phyloP scores from a whole-genome alignment of 1,284 basidiomycete genomes.

The Irpex sp. region DNA sequence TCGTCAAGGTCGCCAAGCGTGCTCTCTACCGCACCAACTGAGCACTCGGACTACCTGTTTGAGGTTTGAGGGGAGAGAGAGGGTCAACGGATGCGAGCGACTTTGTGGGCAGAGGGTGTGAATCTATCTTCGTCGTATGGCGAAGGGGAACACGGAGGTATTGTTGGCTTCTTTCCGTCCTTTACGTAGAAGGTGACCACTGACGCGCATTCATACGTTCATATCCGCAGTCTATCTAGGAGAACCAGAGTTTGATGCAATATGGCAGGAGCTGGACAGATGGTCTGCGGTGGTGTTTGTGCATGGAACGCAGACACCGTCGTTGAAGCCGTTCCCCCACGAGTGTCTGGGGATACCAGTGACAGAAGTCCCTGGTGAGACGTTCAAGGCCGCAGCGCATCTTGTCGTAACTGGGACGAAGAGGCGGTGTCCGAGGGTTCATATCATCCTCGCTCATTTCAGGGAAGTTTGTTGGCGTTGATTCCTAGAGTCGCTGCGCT shows the following conservation, averaged over 20 bases:
- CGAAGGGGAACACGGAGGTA: slow-evolving; percentile 26
- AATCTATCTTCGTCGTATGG: slow-evolving; percentile 64
- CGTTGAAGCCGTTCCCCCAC: slow-evolving; percentile 60
- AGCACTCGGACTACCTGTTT: not conserved
- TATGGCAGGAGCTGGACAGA: slow-evolving; percentile 64
- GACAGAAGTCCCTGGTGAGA: slow-evolving; percentile 74
- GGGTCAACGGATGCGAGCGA: not conserved
- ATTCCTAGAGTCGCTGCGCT: slow-evolving; percentile 64
- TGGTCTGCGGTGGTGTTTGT: slow-evolving; percentile 60
- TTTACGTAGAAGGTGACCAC: not conserved
- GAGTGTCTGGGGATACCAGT: slow-evolving; percentile 61
- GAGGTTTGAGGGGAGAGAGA: not conserved
- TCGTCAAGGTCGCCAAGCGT: slow-evolving; percentile 90
- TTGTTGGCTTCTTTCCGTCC: slow-evolving; percentile 3
- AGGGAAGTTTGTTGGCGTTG: slow-evolving; percentile 61
- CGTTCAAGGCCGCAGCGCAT: slow-evolving; percentile 73
- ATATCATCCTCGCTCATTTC: slow-evolving; percentile 65
- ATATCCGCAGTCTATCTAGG: slow-evolving; percentile 55
- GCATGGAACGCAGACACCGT: slow-evolving; percentile 64
- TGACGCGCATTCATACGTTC: not conserved
- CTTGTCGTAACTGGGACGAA: slow-evolving; percentile 68
- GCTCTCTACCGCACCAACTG: slow-evolving; percentile 86
- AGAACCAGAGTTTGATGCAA: slow-evolving; percentile 53
- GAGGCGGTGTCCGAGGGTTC: slow-evolving; percentile 52
- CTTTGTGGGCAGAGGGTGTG: slow-evolving; percentile 48